Conservation (phyloP, 257 asterid genomes). For the Petunia axillaris region DNA sequence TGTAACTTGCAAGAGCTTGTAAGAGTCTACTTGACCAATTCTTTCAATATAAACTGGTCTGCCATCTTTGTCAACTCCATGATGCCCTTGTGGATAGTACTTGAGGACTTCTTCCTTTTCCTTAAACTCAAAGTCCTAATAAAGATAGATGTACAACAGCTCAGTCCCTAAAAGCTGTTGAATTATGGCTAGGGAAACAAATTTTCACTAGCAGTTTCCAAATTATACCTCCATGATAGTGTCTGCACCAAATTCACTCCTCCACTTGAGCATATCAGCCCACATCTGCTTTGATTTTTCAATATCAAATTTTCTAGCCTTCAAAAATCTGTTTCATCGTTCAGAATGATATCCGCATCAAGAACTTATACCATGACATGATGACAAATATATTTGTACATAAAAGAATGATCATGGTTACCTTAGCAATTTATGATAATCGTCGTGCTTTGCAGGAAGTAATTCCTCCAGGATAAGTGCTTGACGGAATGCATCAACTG, state of each 20-base stretch:
- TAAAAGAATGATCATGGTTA: slow-evolving; percentile 9
- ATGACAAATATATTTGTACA: background rate
- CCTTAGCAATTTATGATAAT: slow-evolving; percentile 90
- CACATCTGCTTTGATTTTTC: slow-evolving; percentile 97
- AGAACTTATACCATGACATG: background rate
- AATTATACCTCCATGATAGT: slow-evolving; percentile 70
- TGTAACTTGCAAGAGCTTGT: slow-evolving; percentile 84
- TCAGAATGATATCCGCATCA: background rate
- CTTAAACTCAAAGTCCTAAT: slow-evolving; percentile 74
- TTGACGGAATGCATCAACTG: slow-evolving; percentile 91
- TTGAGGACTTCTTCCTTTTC: slow-evolving; percentile 83
- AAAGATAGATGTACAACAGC: background rate
- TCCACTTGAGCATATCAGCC: slow-evolving; percentile 95
- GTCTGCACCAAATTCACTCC: slow-evolving; percentile 88
- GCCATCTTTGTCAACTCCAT: slow-evolving; percentile 90
- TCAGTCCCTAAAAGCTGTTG: background rate
- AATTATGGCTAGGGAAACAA: background rate
- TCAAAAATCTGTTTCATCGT: slow-evolving; percentile 63
- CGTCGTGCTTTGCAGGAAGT: slow-evolving; percentile 84
- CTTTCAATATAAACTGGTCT: slow-evolving; percentile 88
- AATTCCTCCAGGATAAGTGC: slow-evolving; percentile 83
- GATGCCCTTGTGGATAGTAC: slow-evolving; percentile 96
- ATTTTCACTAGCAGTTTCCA: background rate
- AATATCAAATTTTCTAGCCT: slow-evolving; percentile 85
- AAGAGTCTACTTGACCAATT: slow-evolving; percentile 87